Evolutionary conservation across 495 filamentous ascomycete genomes (phyloP).

Genomic region (Wilcoxina mikolae): DNA sequence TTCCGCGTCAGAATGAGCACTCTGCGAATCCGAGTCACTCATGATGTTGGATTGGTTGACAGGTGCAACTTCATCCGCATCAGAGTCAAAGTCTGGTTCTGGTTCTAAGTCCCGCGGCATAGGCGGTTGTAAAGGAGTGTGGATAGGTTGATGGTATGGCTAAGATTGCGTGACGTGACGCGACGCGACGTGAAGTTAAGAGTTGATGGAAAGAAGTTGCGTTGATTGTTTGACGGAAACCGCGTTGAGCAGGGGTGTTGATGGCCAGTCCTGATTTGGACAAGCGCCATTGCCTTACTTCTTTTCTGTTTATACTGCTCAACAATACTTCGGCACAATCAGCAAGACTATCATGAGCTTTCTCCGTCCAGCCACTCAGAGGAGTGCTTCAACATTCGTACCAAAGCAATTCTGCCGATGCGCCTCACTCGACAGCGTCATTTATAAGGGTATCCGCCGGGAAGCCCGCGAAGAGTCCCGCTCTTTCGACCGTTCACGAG

Average conservation of each 20-base stretch:
- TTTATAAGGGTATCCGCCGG: neutral
- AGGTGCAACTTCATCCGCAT: neutral
- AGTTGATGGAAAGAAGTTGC: neutral
- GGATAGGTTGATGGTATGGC: neutral
- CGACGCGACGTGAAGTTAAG: no score
- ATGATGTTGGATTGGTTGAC: neutral
- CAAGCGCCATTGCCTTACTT: neutral
- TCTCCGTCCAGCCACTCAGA: neutral
- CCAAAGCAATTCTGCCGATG: neutral
- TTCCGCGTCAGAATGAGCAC: no score
- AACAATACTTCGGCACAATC: neutral
- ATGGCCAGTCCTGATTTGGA: neutral
- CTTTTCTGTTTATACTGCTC: no score
- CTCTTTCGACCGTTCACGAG: neutral
- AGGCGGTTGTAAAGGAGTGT: neutral
- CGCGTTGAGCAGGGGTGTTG: neutral
- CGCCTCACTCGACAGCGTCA: neutral
- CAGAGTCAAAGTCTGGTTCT: neutral
- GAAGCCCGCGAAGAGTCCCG: neutral
- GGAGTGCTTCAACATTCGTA: neutral
- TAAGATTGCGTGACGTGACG: neutral
- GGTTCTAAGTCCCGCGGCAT: neutral
- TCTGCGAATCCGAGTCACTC: no score
- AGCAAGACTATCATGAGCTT: neutral
- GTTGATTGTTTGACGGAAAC: neutral